Evolutionary conservation across 1,139 yeast species (phyloP).

Genomic region (Saccharomycopsis hybrid): DNA sequence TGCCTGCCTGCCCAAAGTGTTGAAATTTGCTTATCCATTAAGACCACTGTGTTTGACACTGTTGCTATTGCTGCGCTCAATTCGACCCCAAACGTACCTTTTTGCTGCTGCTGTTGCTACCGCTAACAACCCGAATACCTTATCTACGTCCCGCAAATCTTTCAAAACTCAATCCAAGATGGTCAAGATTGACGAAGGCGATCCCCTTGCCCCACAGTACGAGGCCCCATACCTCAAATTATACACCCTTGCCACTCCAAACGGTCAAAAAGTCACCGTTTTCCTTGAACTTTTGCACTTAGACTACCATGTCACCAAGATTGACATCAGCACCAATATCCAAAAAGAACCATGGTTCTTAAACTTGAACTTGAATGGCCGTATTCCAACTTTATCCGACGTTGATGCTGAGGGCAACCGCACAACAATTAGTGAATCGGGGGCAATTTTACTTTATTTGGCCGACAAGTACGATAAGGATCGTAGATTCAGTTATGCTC

Average conservation of each 20-base stretch:
- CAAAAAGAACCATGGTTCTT: slow-evolving; percentile 51
- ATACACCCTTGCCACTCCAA: slow-evolving; percentile 49
- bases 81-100: no score
- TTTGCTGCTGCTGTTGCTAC: no score
- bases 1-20: no score
- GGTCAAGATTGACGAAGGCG: slow-evolving; percentile 26
- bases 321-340: slow-evolving; percentile 36
- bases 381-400: slow-evolving; percentile 53
- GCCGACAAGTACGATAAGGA: slow-evolving; percentile 53
- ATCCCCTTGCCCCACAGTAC: slow-evolving; percentile 28
- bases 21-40: no score
- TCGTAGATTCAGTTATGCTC: slow-evolving; percentile 40
- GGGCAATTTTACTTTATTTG: slow-evolving; percentile 50
- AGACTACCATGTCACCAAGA: slow-evolving; percentile 38
- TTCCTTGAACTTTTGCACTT: slow-evolving; percentile 43
- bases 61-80: no score
- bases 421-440: slow-evolving; percentile 44
- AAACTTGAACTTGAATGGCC: slow-evolving; percentile 53
- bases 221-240: slow-evolving; percentile 36
- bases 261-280: slow-evolving; percentile 47
- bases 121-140: no score
- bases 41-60: no score
- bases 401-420: slow-evolving; percentile 36
- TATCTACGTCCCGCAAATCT: no score
- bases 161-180: no score